Evolutionary conservation across 495 filamentous ascomycete species (phyloP), one percentile per base, ranked within the genome.

Genomic region (Clavariopsis aquatica): DNA sequence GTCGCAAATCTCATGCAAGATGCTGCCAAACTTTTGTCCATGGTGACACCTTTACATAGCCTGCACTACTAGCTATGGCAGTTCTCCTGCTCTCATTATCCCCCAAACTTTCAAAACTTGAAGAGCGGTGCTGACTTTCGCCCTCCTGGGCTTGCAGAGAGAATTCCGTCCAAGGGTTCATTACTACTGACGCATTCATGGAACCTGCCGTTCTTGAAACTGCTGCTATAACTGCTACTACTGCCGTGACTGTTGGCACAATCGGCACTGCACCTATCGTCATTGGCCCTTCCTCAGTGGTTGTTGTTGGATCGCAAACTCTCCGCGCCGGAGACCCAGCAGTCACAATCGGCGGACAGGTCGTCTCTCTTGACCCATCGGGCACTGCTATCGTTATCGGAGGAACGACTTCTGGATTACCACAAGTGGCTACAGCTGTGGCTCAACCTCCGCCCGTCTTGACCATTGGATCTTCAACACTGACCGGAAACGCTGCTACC

Each of bases 401-500:
- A 8, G 69, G 64, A 8, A 49, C 4, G 0, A 68, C 71, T 0
- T 73, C 38, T 53, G 57, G 49, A 19, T 28, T 75, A 19, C 59
- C 68, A 6, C 47, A 52, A 6, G 53, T 55, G 36, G 9, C 38
- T 10, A 13, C 55, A 57, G 22, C 51, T 38, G 34, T 10, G 31
- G 31, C 15, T 26, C 66, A 23, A 52, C 57, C 71, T 17, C 69
- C 71, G 20, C 74, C 74, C 22, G 55, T 72, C 17, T 47, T 77
- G n/a, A 73, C 73, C 2, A 62, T 77, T 27, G 72, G 71, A 8
- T 64, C 59, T 7, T 49, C 71, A 19, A 74, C 69, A 7, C 62
- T 72, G 29, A 75, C 73, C 0, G 69, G 64, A 1, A 75, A 77
- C 52, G 73, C 75, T 12, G 72, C 70, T 20, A 74, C 73, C 8